These are phyloP conservation scores for Aspergillus haitiensis DNA, from an alignment of 495 filamentous ascomycete species.

Conservation along the genomic window DNA sequence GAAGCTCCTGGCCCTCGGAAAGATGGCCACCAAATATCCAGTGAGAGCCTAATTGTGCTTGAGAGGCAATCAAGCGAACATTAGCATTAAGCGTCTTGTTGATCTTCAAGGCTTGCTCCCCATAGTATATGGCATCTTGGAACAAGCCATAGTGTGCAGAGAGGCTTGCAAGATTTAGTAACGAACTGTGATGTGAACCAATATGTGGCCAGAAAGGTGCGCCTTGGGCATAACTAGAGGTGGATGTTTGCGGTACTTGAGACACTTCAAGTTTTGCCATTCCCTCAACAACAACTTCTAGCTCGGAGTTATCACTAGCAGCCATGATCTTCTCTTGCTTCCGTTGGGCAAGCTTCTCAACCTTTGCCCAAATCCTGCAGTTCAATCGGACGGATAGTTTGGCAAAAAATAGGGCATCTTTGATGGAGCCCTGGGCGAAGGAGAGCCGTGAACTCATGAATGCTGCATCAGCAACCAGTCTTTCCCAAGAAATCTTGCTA, in stretches of 20 bases:
- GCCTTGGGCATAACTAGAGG: conserved; percentile 47
- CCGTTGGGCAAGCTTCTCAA: conserved; percentile 54
- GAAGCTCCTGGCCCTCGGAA: conserved; percentile 60
- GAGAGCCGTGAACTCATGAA: conserved; percentile 64
- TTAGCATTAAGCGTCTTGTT: conserved; percentile 66
- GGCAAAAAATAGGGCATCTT: conserved; percentile 64
- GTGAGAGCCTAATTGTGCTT: conserved; percentile 61
- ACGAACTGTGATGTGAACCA: conserved; percentile 63
- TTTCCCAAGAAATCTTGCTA: conserved; percentile 46
- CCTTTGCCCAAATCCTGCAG: conserved; percentile 67
- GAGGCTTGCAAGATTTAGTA: conserved; percentile 69
- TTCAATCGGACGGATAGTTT: conserved; percentile 65
- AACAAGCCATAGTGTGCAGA: conserved; percentile 84
- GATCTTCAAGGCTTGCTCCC: conserved; percentile 79
- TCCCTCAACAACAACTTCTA: conserved; percentile 44
- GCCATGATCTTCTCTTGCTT: conserved; percentile 35
- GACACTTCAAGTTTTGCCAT: conserved; percentile 47
- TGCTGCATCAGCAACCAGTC: conserved; percentile 51
- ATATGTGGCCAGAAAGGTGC: conserved; percentile 82
- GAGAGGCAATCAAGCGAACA: conserved; percentile 51
- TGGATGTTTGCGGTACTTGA: conserved; percentile 27
- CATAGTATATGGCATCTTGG: conserved; percentile 86
- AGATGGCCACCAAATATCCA: conserved; percentile 63
- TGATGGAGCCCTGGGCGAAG: conserved; percentile 61
- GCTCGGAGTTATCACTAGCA: conserved; percentile 31